Evolutionary conservation across 441 rosid genomes (phyloP).

Genomic region (Populus hybrid): DNA sequence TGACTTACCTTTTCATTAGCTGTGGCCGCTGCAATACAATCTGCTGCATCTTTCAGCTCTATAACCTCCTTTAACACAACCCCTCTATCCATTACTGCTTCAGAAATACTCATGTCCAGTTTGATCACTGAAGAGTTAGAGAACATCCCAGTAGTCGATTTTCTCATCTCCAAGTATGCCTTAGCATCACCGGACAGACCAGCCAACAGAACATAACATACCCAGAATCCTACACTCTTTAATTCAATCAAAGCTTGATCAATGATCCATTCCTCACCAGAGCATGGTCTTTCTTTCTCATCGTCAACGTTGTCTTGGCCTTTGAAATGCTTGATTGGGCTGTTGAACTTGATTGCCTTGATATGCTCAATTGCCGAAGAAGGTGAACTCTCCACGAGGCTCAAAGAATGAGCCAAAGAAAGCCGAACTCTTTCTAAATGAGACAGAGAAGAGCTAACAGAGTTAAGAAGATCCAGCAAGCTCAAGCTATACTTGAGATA

Average conservation of each 20-base stretch:
- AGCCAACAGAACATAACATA: constrained; percentile 37
- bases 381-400: constrained; percentile 37
- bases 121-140: constrained; percentile 23
- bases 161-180: constrained; percentile 31
- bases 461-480: constrained; percentile 49
- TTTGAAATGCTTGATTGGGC: constrained; percentile 19
- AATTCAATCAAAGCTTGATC: constrained; percentile 43
- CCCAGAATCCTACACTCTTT: constrained; percentile 44
- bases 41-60: constrained; percentile 44
- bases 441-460: constrained; percentile 37
- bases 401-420: constrained; percentile 40
- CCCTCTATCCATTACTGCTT: constrained; percentile 24
- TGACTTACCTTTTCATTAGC: constrained; percentile 9
- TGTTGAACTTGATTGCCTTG: constrained; percentile 26
- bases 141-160: constrained; percentile 15
- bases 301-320: constrained; percentile 15
- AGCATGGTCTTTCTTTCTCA: constrained; percentile 14
- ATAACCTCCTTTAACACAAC: constrained; percentile 34
- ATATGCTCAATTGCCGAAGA: constrained; percentile 33
- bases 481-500: constrained; percentile 46
- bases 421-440: constrained; percentile 44
- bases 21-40: constrained; percentile 31
- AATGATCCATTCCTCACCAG: constrained; percentile 37
- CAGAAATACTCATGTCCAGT: constrained; percentile 30
- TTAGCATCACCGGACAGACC: constrained; percentile 39